phyloP scores from a whole-genome alignment of 2,329 filamentous ascomycete genomes.

The Nectriaceae sp. region DNA sequence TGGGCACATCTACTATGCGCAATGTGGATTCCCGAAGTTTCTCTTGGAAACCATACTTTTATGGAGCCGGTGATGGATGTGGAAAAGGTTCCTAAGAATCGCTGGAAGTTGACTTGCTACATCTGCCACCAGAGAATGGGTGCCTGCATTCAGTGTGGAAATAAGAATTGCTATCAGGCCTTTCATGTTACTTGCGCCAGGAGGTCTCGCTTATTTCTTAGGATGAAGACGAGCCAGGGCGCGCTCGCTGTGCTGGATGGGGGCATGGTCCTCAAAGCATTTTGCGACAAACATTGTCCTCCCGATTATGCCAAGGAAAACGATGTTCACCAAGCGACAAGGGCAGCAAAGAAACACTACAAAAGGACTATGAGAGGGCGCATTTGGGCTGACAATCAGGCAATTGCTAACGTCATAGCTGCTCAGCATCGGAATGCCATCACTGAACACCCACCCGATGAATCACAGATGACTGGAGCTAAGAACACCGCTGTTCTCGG shows the following conservation, averaged over 20 bases:
- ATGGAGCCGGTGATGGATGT: constrained; percentile 99
- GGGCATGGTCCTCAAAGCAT: constrained; percentile 84
- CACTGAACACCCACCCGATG: constrained; percentile 73
- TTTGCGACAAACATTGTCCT: constrained; percentile 94
- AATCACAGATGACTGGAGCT: constrained; percentile 80
- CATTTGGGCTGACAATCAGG: constrained; percentile 90
- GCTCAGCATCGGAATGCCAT: constrained; percentile 66
- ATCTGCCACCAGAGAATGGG: constrained; percentile 98
- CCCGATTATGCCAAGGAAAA: constrained; percentile 86
- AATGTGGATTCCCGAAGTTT: constrained; percentile 98
- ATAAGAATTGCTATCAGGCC: constrained; percentile 94
- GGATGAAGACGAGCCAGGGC: constrained; percentile 93
- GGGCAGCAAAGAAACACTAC: constrained; percentile 86
- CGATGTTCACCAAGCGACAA: constrained; percentile 76
- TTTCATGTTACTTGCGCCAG: constrained; percentile 97
- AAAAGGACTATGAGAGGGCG: constrained; percentile 84
- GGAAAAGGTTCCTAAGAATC: constrained; percentile 91
- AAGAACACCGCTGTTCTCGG: constrained; percentile 76
- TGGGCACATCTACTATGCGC: constrained; percentile 97
- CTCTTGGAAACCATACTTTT: constrained; percentile 91
- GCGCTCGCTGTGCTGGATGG: constrained; percentile 76
- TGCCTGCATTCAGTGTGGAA: constrained; percentile 96
- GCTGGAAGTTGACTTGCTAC: constrained; percentile 94
- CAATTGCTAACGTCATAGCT: constrained; percentile 78
- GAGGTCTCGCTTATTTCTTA: constrained; percentile 82